Base-by-base conservation (phyloP, 805 yeast genomes). In the Yamadazyma kitorensis region DNA sequence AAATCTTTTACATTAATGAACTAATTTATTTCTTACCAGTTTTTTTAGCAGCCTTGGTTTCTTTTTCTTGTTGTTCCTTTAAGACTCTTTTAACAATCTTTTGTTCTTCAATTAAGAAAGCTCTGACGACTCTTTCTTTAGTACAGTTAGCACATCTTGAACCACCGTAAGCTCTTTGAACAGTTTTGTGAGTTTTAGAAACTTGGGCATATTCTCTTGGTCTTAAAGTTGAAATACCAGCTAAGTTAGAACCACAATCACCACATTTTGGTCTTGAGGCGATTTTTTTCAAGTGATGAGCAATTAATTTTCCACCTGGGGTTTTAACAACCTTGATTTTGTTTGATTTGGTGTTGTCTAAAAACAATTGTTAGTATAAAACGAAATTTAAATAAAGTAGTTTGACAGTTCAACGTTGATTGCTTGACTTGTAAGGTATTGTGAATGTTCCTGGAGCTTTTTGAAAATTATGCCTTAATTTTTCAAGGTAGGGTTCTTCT, bases 161-260 rank as follows among this genome's bases (percentile, higher is more conserved):
- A 73, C 99, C 99, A 80, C 99, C 98, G 91, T 93, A 93, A 61
- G 96, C 89, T 82, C 99, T 93, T 68, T 91, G 89, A 57, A 93
- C 99, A 57, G 96, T 85, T 83, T 93, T 93, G 80, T 83, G 85
- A 66, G 96, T 87, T 80, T 84, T 89, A 55, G 98, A 87, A 57
- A 91, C 80, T 58, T 76, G 73, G 59, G 97, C 97, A 80, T 86
- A 89, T 77, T 87, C 78, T 78, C 97, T 86, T 79, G 99, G 98
- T 82, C 99, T 88, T 68, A 91, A 79, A 57, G 96, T 76, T 54
- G 95, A 80, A 66, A 93, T 70, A 78, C 95, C 95, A 53, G 86
- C 79, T 58, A 86, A 79, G 60, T 82, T 80, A 44, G 59, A 58
- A 69, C 89, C 89, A 72, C 86, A 79, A 78, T 82, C 89, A 78